Conservation (phyloP, 176 grass and related monocot species). For the Pontederia crassipes region DNA sequence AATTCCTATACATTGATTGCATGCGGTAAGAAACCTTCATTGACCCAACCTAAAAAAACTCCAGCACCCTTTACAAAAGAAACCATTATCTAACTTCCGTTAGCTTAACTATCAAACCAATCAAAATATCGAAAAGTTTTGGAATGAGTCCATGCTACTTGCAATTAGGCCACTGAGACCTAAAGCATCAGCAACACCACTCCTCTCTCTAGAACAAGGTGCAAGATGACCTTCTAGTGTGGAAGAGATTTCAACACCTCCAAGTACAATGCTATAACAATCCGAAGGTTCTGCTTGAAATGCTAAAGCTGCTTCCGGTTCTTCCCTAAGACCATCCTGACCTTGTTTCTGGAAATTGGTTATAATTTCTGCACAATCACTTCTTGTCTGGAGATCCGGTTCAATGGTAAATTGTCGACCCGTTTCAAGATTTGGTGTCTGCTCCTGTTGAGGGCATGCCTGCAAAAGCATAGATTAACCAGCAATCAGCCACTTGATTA, state of each 20-base stretch:
- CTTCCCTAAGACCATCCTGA: background rate
- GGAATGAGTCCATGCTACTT: conserved; percentile 68
- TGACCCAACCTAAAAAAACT: no score
- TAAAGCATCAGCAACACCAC: conserved; percentile 35
- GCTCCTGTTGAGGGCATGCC: conserved; percentile 16
- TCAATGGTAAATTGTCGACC: background rate
- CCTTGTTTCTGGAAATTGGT: background rate
- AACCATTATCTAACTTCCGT: no score
- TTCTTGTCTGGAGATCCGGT: background rate
- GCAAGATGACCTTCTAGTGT: background rate
- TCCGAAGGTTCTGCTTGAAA: background rate
- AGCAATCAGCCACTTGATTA: no score
- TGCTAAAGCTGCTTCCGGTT: background rate
- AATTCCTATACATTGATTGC: no score
- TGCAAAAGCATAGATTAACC: conserved; percentile 5
- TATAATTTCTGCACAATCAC: background rate
- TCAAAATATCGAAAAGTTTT: conserved; percentile 68
- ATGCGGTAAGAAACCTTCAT: no score
- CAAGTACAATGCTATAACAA: conserved; percentile 13
- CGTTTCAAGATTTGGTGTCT: background rate
- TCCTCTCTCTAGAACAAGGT: conserved; percentile 45
- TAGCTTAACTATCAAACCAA: background rate
- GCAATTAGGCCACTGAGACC: conserved; percentile 40
- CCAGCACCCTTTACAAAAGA: no score
- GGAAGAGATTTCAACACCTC: background rate